phyloP scores from a whole-genome alignment of 139 green algal genomes.

The Pleodorina starrii region DNA sequence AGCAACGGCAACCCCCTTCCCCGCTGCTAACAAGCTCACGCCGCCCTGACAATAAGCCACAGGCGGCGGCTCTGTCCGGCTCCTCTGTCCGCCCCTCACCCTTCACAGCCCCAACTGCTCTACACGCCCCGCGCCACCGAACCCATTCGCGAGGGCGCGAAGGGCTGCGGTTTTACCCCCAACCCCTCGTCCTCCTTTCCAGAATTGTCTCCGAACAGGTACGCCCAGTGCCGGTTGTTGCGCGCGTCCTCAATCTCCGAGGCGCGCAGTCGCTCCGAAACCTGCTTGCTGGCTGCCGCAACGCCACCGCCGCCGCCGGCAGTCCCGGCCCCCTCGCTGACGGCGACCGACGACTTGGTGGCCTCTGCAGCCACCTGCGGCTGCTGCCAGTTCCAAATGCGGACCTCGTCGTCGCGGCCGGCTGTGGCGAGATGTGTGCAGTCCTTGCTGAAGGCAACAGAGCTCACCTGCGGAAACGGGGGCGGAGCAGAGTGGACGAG shows the following conservation, averaged over 20 bases:
- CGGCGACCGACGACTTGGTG: background rate
- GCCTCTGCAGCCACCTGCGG: background rate
- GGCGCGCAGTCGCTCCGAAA: background rate
- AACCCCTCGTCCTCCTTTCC: background rate
- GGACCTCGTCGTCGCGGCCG: slow-evolving; percentile 41
- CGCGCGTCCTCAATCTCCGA: background rate
- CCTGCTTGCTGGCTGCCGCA: background rate
- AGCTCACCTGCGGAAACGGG: slow-evolving; percentile 13
- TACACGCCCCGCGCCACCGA: background rate
- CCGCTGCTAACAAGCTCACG: too few relatives aligned
- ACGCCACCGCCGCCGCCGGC: too few relatives aligned
- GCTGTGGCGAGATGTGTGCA: slow-evolving; percentile 13
- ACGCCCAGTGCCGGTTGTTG: slow-evolving; percentile 11
- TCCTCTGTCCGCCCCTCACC: too few relatives aligned
- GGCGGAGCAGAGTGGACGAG: too few relatives aligned
- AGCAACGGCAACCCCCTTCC: too few relatives aligned
- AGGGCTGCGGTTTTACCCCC: background rate
- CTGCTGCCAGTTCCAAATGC: slow-evolving; percentile 9
- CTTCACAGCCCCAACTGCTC: background rate
- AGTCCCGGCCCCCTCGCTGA: too few relatives aligned
- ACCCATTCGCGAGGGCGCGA: background rate
- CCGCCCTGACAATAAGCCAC: too few relatives aligned
- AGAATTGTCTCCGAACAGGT: background rate
- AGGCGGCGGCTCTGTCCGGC: too few relatives aligned
- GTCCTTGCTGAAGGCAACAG: slow-evolving; percentile 31